phyloP scores from a whole-genome alignment of 2,329 filamentous ascomycete species.

The Trichoderma sp. region DNA sequence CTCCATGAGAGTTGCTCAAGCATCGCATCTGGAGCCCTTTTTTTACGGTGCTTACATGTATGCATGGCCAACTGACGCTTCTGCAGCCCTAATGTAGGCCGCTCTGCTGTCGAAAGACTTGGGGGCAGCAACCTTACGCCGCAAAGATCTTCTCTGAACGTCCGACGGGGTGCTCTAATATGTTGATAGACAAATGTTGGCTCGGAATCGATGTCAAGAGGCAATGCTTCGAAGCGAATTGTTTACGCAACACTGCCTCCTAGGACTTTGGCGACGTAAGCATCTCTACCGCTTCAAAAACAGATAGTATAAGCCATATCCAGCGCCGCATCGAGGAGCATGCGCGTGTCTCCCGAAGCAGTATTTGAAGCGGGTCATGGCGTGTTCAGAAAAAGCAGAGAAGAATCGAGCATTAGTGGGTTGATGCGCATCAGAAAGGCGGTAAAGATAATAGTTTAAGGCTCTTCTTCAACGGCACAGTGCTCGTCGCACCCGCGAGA shows the following conservation, averaged over 20 bases:
- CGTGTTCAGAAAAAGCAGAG: background rate
- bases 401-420: background rate
- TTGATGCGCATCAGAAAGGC: slow-evolving; percentile 3
- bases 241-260: background rate
- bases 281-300: background rate
- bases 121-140: background rate
- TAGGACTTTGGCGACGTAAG: background rate
- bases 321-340: background rate
- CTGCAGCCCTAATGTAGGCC: background rate
- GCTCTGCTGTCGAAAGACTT: background rate
- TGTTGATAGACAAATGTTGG: background rate
- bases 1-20: background rate
- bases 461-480: background rate
- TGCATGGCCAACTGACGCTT: slow-evolving; percentile 5
- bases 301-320: background rate
- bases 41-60: background rate
- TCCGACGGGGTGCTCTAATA: background rate
- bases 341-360: background rate
- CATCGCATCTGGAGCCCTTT: background rate
- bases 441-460: slow-evolving; percentile 1
- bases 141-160: background rate
- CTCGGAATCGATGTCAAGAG: background rate
- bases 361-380: background rate
- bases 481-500: slow-evolving; percentile 4
- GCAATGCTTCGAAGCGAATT: background rate